Evolutionary conservation across 179 eudicot species (phyloP).

Genomic region (Pouteria campechiana): DNA sequence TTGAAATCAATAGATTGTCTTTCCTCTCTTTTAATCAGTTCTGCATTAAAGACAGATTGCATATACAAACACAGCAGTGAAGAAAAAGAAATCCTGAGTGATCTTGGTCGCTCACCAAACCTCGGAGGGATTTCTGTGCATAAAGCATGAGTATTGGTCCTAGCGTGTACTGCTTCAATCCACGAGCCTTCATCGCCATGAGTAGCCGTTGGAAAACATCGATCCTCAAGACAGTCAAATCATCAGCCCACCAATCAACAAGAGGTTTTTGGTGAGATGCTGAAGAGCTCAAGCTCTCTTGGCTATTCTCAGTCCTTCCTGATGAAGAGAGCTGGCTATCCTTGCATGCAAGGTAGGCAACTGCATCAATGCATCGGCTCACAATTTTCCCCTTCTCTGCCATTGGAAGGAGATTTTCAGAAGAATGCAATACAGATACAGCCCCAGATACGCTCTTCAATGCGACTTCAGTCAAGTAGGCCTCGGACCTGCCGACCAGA

Average conservation of each 20-base stretch:
- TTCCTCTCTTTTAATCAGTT: no score
- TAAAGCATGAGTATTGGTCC: conserved; percentile 92
- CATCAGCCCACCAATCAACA: conserved; percentile 98
- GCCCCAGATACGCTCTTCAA: conserved; percentile 55
- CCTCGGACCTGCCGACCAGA: conserved; percentile 55
- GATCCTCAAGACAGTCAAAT: conserved; percentile 63
- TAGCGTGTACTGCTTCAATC: conserved; percentile 71
- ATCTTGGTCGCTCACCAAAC: no score
- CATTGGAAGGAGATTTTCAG: conserved; percentile 54
- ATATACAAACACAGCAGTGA: no score
- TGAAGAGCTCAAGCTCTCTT: conserved; percentile 20
- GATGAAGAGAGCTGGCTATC: conserved; percentile 38
- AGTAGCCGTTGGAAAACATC: conserved; percentile 82
- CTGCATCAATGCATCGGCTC: conserved; percentile 68
- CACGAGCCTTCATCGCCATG: conserved; percentile 83
- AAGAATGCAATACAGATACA: conserved; percentile 48
- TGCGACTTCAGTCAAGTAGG: conserved; percentile 62
- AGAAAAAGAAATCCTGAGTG: no score
- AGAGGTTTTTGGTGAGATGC: conserved; percentile 41
- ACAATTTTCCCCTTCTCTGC: conserved; percentile 74
- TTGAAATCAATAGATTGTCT: no score
- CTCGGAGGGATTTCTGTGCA: conserved; percentile 92
- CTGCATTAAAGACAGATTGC: no score
- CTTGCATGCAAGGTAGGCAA: conserved; percentile 64
- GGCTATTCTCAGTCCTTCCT: conserved; percentile 15